phyloP scores from a whole-genome alignment of 2,329 filamentous ascomycete genomes.

The Chaetomium globosum region DNA sequence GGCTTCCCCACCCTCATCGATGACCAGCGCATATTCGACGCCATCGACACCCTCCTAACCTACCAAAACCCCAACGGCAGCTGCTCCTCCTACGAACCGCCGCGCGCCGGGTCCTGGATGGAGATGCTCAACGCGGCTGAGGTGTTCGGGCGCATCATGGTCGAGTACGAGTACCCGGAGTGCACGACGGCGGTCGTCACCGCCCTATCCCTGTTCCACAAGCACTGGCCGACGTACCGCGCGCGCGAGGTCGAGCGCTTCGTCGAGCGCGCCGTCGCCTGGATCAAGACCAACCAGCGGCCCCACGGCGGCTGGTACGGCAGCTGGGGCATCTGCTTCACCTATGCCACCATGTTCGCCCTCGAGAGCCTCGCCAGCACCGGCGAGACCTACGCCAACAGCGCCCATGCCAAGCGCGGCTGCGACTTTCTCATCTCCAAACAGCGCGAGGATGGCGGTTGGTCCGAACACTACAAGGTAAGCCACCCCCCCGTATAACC shows the following conservation, averaged over 20 bases:
- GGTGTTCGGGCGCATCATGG: constrained; percentile 96
- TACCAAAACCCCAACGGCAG: constrained; percentile 89
- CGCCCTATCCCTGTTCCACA: constrained; percentile 77
- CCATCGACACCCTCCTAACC: constrained; percentile 84
- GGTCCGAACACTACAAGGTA: constrained; percentile 90
- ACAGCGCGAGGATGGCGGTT: constrained; percentile 87
- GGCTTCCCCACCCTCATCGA: constrained; percentile 75
- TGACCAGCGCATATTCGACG: constrained; percentile 78
- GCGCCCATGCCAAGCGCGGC: constrained; percentile 68
- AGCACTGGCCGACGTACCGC: constrained; percentile 81
- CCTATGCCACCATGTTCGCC: constrained; percentile 95
- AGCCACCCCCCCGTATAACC: constrained; percentile 30
- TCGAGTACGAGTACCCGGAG: constrained; percentile 97
- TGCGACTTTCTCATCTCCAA: constrained; percentile 85
- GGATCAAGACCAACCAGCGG: constrained; percentile 78
- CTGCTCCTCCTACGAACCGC: constrained; percentile 86
- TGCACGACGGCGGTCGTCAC: constrained; percentile 96
- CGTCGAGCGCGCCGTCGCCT: constrained; percentile 72
- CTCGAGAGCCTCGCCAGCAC: constrained; percentile 80
- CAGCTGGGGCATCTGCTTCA: constrained; percentile 97
- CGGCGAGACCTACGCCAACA: constrained; percentile 79
- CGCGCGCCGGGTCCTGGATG: constrained; percentile 73
- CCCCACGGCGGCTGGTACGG: constrained; percentile 95
- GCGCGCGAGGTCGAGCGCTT: constrained; percentile 72
- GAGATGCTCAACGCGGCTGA: constrained; percentile 93